Evolutionary conservation across 2,329 filamentous ascomycete genomes (phyloP), one percentile per base, ranked within the genome.

Genomic region (Rhexocercosporidium sp.): DNA sequence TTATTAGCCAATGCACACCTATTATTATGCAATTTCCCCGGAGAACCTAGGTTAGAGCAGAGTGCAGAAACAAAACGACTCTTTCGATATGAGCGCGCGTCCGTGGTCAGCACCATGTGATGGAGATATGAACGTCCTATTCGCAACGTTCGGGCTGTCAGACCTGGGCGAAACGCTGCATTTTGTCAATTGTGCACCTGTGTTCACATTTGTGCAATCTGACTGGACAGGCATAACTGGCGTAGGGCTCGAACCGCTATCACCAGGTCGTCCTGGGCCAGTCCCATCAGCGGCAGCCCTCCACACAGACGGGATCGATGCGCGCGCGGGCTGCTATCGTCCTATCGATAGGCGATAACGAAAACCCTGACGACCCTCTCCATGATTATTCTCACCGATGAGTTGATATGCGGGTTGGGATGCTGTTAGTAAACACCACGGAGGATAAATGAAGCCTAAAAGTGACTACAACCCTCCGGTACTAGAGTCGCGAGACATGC

Each of bases 151-250:
- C 57, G 66, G 64, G 69, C 51, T 49, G 44, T 41, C 61, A 56
- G 37, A 65, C 39, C 47, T 65, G 64, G 69, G 66, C 69, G 69
- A 71, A 54, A 65, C 69, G 70, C 70, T 64, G 34, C 7, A 56
- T 37, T 60, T 18, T 39, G 20, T 51, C 66, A 63, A 49, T 65
- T 65, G 44, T 54, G 54, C 41, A 51, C 62, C 64, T 54, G 41
- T 59, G 41, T 41, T 47, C 49, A 59, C 18, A 62, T 59, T 57
- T 63, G 60, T 65, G 62, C 62, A 64, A n/a, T 34, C 29, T 64
- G 22, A 59, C 62, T 29, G 44, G 39, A 44, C 12, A 57, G 34
- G n/a, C 54, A 57, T 7, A 18, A 18, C 54, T 41, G 34, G 54
- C 54, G 53, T 37, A 44, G 63, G 59, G 47, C 31, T 63, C 62